phyloP scores from a whole-genome alignment of 768 basidiomycete genomes.

The Leucosporidium scottii region DNA sequence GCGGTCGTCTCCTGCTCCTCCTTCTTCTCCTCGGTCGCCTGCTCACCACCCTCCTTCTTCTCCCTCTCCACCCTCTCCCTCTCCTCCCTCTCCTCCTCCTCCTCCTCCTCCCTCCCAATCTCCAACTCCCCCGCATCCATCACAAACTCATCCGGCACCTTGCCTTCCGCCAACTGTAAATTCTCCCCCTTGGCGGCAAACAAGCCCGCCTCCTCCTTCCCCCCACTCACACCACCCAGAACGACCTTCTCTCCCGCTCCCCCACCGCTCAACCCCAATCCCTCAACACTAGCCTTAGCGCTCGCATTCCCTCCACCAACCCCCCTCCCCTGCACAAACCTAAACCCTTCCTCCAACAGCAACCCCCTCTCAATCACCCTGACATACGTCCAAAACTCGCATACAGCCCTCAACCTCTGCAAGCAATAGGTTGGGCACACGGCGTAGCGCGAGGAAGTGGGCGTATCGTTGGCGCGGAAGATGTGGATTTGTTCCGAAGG shows the following conservation, averaged over 20 bases:
- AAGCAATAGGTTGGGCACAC: constrained; percentile 37
- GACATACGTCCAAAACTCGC: constrained; percentile 39
- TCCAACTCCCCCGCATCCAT: not conserved
- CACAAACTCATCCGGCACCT: not conserved
- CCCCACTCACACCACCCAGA: not conserved
- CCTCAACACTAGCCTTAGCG: not conserved
- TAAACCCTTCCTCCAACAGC: constrained; percentile 35
- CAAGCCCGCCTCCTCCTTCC: not conserved
- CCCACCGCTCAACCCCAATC: not conserved
- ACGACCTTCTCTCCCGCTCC: not conserved
- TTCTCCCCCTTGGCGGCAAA: not conserved
- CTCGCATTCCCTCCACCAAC: not conserved
- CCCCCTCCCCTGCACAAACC: constrained; percentile 20
- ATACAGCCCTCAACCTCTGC: constrained; percentile 35
- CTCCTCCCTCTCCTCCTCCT: not conserved
- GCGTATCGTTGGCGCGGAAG: constrained; percentile 31
- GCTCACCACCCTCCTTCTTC: constrained; percentile 43
- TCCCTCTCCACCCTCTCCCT: not conserved
- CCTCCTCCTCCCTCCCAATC: not conserved
- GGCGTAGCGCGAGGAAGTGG: constrained; percentile 26
- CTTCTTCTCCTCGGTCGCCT: constrained; percentile 56
- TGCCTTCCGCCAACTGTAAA: not conserved
- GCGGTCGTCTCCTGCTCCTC: constrained; percentile 48
- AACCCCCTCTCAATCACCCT: constrained; percentile 34
- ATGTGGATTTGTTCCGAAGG: constrained; percentile 33